Evolutionary conservation across 176 grass and related monocot species (phyloP), one percentile per base, ranked within the genome.

Genomic region (Musa beccarii): DNA sequence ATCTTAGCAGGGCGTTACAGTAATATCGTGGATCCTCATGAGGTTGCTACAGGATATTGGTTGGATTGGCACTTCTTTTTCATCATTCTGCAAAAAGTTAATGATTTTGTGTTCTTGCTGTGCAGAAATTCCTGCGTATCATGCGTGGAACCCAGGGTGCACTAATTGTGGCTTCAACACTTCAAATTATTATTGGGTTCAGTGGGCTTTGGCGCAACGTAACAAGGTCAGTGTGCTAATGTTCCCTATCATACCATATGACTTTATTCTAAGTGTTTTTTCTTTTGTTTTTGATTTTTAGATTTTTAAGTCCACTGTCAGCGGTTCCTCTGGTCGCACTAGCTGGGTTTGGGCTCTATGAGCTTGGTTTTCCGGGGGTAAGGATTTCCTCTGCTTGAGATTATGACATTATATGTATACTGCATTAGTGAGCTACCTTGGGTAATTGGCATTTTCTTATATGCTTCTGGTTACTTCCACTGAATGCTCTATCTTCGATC

Each of bases 191-290:
- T 75, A 75, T 99, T 77, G 96, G 96, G 62, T 99, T 99, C 81
- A 99, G 96, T 59, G 96, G 96, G 21, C 91, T 95, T 53, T 99
- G 96, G 96, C 84, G 96, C 64, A 99, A 95, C 85, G 96, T 99
- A 9, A 59, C 85, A 54, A 99, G 87, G 95, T 99, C 43, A 50
- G 75, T 84, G 66, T 73, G 17, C 62, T 69, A 34, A 52, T 14
- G 8, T 16, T 49, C 53, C n/a, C 22, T 24, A 19, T 1, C 21
- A 20, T 56, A 34, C 20, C 22, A 13, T 64, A 24, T 52, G 51
- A 66, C 20, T 68, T 57, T 11, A 19, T 76, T 65, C 52, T 20
- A 21, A 43, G 66, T 10, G 25, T 17, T 1, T 11, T 16, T 49
- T 14, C 3, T 10, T 71, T 26, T 12, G n/a, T 9, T 21, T 52